Evolutionary conservation across 495 filamentous ascomycete genomes (phyloP), one percentile per base, ranked within the genome.

Genomic region (Durotheca rogersii): DNA sequence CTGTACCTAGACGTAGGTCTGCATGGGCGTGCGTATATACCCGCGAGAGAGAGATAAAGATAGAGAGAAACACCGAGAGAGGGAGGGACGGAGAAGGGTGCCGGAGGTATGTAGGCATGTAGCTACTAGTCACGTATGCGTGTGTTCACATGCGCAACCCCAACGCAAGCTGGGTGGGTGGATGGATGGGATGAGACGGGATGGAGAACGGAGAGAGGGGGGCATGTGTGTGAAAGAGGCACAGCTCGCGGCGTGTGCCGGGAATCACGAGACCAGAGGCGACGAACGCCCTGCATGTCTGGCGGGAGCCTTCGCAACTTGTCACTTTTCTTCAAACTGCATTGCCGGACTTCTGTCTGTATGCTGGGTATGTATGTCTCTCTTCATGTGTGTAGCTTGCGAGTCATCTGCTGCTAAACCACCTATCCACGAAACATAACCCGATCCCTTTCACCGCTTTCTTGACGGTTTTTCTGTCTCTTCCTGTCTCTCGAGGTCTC

Each of bases 211-310:
- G n/a, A n/a, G n/a, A n/a, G n/a, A n/a, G n/a, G n/a, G n/a, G n/a
- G n/a, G n/a, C n/a, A n/a, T n/a, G n/a, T n/a, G n/a, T n/a, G 47
- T 33, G 33, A 19, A 38, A 18, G 17, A 47, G 18, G 41, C n/a
- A 56, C 41, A 32, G 4, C 4, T 20, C 37, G 31, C 23, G 44
- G 44, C 41, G 45, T 36, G 45, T 41, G 35, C 21, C 19, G 27
- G 20, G 53, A 53, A 59, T 59, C 56, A 59, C 56, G 56, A 59
- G 56, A 59, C 50, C 51, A 53, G 51, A 53, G n/a, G n/a, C n/a
- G n/a, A 25, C 50, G 23, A 59, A 45, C 45, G 51, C 53, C 50
- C 19, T 12, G 21, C 40, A 43, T 33, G 34, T 47, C 30, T 42
- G 29, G 50, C 4, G 56, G 46, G 37, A 46, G 42, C 37, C 17